A percentile compares a stretch with the other conserved stretches of the same genome.
These are phyloP conservation scores for Amylocystis lapponica DNA, from an alignment of 768 basidiomycete species.

Conservation along the genomic window DNA sequence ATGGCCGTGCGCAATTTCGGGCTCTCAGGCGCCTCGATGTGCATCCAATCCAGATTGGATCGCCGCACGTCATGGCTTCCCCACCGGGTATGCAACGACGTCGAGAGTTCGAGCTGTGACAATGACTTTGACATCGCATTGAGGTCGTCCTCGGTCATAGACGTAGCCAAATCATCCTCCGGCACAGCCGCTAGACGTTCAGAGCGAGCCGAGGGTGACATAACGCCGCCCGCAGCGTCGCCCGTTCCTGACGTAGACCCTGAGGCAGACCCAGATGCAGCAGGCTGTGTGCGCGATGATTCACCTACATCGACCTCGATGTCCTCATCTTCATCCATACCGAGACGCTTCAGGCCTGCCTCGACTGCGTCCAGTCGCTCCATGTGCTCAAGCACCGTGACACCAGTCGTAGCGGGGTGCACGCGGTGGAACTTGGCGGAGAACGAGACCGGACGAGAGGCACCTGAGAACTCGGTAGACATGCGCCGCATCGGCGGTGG, in stretches of 20 bases:
- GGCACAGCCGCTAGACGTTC: conserved; percentile 44
- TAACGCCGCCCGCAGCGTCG: conserved; percentile 2
- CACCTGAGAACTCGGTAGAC: conserved; percentile 58
- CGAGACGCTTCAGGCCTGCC: conserved; percentile 70
- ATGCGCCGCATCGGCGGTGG: conserved; percentile 65
- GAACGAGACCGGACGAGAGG: conserved; percentile 74
- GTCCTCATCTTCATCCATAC: conserved; percentile 48
- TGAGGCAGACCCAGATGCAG: neutral
- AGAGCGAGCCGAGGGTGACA: conserved; percentile 55
- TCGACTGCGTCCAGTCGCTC: conserved; percentile 82
- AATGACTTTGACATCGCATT: conserved; percentile 72
- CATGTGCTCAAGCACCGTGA: conserved; percentile 78
- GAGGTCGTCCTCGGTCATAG: conserved; percentile 65
- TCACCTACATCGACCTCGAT: conserved; percentile 66
- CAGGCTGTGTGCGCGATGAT: conserved; percentile 16
- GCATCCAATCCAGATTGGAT: conserved; percentile 41
- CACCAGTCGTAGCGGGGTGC: conserved; percentile 82
- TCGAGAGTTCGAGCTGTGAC: conserved; percentile 57
- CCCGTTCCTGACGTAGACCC: conserved; percentile 4
- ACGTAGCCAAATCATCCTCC: conserved; percentile 40
- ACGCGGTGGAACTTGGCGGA: conserved; percentile 79
- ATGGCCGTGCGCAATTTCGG: conserved; percentile 55
- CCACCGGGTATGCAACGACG: conserved; percentile 32
- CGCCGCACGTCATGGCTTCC: conserved; percentile 26
- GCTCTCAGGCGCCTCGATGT: conserved; percentile 30